Evolutionary conservation across 2,329 filamentous ascomycete genomes (phyloP).

Genomic region (Pseudogymnoascus sp.): DNA sequence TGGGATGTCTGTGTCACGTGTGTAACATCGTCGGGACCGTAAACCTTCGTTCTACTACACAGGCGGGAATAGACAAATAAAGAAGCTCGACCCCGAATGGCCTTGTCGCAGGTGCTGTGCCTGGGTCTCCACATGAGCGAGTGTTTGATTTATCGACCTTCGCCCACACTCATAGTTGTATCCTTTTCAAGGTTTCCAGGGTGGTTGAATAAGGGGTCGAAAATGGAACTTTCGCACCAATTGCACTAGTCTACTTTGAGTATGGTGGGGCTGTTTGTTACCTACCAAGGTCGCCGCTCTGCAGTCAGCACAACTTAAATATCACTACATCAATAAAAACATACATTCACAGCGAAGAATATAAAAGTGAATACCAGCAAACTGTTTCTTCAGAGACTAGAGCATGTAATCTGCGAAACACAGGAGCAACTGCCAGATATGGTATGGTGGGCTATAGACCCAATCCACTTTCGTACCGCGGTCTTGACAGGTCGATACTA

Average conservation of each 20-base stretch:
- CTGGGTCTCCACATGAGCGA: conserved; percentile 2
- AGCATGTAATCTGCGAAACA: background rate
- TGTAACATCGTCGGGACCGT: background rate
- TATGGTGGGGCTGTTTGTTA: background rate
- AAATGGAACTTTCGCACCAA: background rate
- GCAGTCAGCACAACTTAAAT: background rate
- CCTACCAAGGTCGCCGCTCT: background rate
- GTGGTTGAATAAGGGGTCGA: background rate
- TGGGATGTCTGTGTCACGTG: background rate
- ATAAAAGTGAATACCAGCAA: background rate
- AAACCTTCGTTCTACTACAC: background rate
- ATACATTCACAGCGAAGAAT: background rate
- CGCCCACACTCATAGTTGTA: background rate
- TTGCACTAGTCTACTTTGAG: background rate
- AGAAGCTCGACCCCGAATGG: conserved; percentile 1
- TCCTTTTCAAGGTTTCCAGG: background rate
- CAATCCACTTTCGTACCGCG: background rate
- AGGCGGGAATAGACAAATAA: background rate
- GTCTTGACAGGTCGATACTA: background rate
- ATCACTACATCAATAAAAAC: background rate
- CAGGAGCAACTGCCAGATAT: background rate
- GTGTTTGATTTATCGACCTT: background rate
- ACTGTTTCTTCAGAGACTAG: background rate
- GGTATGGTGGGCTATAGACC: background rate
- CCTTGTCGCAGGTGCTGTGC: background rate